Conservation (phyloP, 1,139 yeast species). For the Pichia sp. region DNA sequence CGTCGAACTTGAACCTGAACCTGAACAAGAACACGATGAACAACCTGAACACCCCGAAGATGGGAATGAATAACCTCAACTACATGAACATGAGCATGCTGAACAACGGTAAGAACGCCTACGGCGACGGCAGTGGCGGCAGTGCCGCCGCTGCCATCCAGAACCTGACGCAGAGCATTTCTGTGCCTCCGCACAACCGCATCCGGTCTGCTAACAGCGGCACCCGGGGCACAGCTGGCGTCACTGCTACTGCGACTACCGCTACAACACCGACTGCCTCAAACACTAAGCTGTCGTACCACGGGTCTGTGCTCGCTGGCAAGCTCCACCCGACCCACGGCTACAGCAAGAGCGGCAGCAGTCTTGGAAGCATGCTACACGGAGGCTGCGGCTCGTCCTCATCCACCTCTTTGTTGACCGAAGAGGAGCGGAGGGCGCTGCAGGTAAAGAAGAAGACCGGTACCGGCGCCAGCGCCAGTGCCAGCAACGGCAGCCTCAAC, state of each 20-base stretch:
- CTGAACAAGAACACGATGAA: constrained; percentile 3
- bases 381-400: neutral
- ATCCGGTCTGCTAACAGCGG: neutral
- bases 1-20: neutral
- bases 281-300: too few species aligned
- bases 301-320: too few species aligned
- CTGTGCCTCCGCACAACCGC: constrained; percentile 20
- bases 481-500: neutral
- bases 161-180: constrained; percentile 9
- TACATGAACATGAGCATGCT: constrained; percentile 3
- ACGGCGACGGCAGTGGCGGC: neutral
- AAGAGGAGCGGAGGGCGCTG: neutral
- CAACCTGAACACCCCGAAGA: neutral
- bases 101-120: neutral
- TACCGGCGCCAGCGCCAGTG: neutral
- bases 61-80: constrained; percentile 1
- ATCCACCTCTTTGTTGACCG: neutral
- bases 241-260: too few species aligned
- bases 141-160: neutral
- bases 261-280: too few species aligned
- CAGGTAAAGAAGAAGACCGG: neutral
- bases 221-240: neutral
- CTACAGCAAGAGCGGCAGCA: constrained; percentile 3
- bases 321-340: neutral
- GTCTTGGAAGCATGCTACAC: neutral